Evolutionary conservation across 768 basidiomycete genomes (phyloP), one percentile per base, ranked within the genome.

Genomic region (Hortiboletus campestris): DNA sequence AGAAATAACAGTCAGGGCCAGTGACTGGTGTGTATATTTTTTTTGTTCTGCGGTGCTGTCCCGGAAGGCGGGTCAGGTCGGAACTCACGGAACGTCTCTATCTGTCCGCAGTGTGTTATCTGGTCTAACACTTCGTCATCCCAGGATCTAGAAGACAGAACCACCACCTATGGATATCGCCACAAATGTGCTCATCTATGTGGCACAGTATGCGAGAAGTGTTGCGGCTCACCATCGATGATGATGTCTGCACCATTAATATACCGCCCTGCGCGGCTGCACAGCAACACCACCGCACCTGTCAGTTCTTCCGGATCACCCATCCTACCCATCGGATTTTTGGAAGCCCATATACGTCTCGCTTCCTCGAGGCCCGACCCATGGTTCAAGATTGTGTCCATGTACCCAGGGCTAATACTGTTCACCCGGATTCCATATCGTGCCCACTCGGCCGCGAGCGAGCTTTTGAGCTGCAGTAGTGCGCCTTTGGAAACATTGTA

Each of bases 401-500:
- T 76, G 54, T 75, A 78, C 14, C 77, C 78, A 12, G 77, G 75
- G 42, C 73, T 74, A 28, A 80, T 71, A 39, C 72, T 74, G 53
- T 78, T 80, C 40, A 76, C 77, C 8, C 74, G 69, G 34, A 77
- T 75, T 2, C 76, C 75, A 58, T 79, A 62, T 11, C 66, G 55
- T 2, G 70, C 73, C 76, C 76, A 77, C 60, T 80, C 77, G 0
- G 75, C 75, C 5, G 75, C 75, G 11, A 78, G 69, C 7, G 72
- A 76, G 45, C 57, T 67, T 36, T 67, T 74, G 53, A 78, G 71
- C 43, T 74, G 75, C 46, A 76, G 49, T 3, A 78, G 57, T 12
- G 72, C 76, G 11, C 71, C 74, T 56, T 79, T 78, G 43, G 77
- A 78, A 7, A 72, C 74, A 48, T 75, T 76, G 56, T 77, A 78